Evolutionary conservation across 371 early-diverging fungal species (phyloP).

Genomic region (Rhizopus delemar): DNA sequence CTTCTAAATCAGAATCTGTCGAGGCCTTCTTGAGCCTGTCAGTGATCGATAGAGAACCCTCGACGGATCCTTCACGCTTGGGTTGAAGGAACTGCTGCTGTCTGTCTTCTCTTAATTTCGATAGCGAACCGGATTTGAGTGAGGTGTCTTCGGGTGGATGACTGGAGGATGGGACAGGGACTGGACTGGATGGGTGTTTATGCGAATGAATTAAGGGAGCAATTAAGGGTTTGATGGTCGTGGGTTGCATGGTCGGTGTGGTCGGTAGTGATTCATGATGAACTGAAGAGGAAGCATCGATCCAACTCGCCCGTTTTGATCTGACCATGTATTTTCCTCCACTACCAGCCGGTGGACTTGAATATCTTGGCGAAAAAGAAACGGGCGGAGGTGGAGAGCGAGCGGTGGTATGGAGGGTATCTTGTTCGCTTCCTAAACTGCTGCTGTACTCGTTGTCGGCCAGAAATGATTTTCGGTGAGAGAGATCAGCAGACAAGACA

Average conservation of each 20-base stretch:
- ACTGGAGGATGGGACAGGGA: neutral
- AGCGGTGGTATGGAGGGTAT: conserved; percentile 1
- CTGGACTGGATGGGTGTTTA: neutral
- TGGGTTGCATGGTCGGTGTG: conserved; percentile 15
- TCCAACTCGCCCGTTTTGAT: conserved; percentile 44
- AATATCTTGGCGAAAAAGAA: conserved; percentile 29
- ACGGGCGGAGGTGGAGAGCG: conserved; percentile 13
- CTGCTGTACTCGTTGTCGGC: conserved; percentile 25
- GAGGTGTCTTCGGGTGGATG: conserved; percentile 9
- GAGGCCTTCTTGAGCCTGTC: neutral
- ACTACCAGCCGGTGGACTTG: conserved; percentile 41
- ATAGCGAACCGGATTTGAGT: conserved; percentile 37
- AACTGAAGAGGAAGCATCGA: conserved; percentile 36
- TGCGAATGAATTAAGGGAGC: conserved; percentile 14
- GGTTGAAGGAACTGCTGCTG: conserved; percentile 13
- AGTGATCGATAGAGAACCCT: conserved; percentile 2
- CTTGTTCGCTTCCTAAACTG: conserved; percentile 30
- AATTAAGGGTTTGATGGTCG: conserved; percentile 5
- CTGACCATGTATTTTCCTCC: conserved; percentile 41
- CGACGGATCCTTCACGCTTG: conserved; percentile 20
- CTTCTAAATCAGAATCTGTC: conserved; percentile 20
- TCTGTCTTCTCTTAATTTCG: conserved; percentile 31
- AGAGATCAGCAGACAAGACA: conserved; percentile 8
- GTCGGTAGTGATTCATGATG: conserved; percentile 23
- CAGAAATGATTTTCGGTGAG: conserved; percentile 21